Base-by-base conservation (phyloP, 805 yeast genomes). In the Candida parachauliodes region DNA sequence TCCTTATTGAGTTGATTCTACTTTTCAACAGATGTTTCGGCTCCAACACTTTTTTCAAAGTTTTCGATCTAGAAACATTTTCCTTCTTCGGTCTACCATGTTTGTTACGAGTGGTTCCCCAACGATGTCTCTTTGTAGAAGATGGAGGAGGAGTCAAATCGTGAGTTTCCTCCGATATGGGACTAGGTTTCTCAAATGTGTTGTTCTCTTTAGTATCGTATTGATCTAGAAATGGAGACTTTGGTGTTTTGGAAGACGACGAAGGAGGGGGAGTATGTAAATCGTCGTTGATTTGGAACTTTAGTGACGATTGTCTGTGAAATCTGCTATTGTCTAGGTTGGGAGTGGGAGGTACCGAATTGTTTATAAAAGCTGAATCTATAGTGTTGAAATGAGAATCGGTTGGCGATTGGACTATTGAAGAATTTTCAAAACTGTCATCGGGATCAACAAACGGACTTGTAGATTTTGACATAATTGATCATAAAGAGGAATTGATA, bases 71-170 rank as follows among this genome's bases (percentile, higher is more conserved):
- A 6, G 72, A 72, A 10, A 76, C 62, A 31, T 61, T 58, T 39
- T 65, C 69, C 36, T 53, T 53, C 31, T 53, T 47, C 16, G 93
- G 89, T 32, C 72, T 70, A 7, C 94, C 95, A 44, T 77, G 73
- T 41, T 77, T 77, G 51, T 79, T 76, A 48, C 95, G 73, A 47
- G 83, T 87, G 3, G 97, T 89, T 41, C 96, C 96, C 95, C 95
- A 87, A 61, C 96, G 72, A 48, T 81, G 76, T 51, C 94, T 73
- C 47, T 82, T 79, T 78, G 84, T 83, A 45, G 17, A 33, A 22
- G 23, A 37, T 78, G 84, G 83, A 45, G 17, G 34, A 22, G 23
- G 39, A 31, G 52, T 45, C 32, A 48, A 37, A 18, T 52, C 44
- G 8, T 40, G 36, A 5, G 39, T 34, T 16, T 34, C 29, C 16